Base-by-base conservation (phyloP, 495 filamentous ascomycete species). In the Penicillium pancosmium region DNA sequence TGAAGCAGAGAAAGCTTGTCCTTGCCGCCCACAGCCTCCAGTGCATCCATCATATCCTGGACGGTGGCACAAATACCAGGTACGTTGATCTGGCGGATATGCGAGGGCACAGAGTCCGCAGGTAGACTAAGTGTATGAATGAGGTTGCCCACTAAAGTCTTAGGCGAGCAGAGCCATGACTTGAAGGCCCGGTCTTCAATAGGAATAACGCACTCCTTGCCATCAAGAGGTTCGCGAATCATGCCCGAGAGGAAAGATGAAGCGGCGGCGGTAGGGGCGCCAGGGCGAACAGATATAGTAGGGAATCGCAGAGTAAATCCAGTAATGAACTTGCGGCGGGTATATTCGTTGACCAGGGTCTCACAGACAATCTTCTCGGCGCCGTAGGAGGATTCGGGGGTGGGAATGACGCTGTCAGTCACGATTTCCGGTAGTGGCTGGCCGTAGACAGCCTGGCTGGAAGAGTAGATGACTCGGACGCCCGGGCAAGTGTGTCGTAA, bases 321-420 rank as follows among this genome's bases (percentile, higher is more conserved):
- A 27, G 85, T 83, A 57, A 92, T 78, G 63, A 83, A 84, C 2
- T 83, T 82, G 48, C 84, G 81, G 11, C 89, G 83, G 19, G 84
- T 84, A 67, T 88, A 84, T 55, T 91, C 88, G 68, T 89, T 91
- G 58, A 92, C 73, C 21, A 89, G 78, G 2, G 81, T 79, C 74
- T 92, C 89, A 66, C 81, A 85, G 62, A 91, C 83, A 59, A 91
- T 71, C 70, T 92, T 91, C 73, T 90, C 85, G 46, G 87, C 82
- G 52, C 89, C 89, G 64, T 91, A 91, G 18, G 84, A 87, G 34
- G 83, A 82, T 66, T 87, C 76, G 3, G 89, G 89, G 1, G 85
- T 89, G 8, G 89, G 86, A 36, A 82, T 70, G 5, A 86, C 83
- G 55, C 61, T 72, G 56, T 86, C 84, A 21, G 76, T 77, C 18